Base-by-base conservation (phyloP, 306 rosid genomes). In the Dicorynia guianensis region DNA sequence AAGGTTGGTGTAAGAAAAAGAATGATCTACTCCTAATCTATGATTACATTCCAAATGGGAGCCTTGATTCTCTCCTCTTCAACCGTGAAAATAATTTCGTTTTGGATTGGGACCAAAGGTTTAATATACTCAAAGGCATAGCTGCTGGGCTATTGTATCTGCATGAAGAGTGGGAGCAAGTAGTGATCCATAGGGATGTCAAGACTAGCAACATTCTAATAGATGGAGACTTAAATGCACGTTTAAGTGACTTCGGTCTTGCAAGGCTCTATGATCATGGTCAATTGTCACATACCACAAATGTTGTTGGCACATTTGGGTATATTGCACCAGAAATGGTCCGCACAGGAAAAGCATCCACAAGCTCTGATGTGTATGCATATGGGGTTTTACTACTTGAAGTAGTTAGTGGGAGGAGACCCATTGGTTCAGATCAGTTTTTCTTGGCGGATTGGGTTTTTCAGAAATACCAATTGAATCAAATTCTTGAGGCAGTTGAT, bases 1-100 rank as follows among this genome's bases (percentile, higher is more conserved):
- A 84, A 71, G 97, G 96, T 14, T 92, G 97, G 97, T 92, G 97
- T 70, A 92, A 92, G 89, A 72, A 80, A 61, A 87, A 84, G 67
- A 87, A 85, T 38, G 77, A 87, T 15, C 90, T 92, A 0, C 85
- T 92, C 1, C 55, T 91, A 13, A 79, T 91, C 63, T 91, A 91
- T 64, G 97, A 91, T 20, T 89, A 79, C 70, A 89, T 92, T 52
- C 84, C 91, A 19, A 77, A 81, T 20, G 95, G 97, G 0, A 72
- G 90, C 82, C 86, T 92, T 4, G 86, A 84, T 57, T 49, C 78
- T 0, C 75, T 87, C 20, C 79, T 92, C 12, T 84, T 79, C 47
- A 19, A 79, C 42, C 80, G 81, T 34, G 72, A 70, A 42, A 20
- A 57, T 66, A 79, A 69, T 69, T 11, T 69, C 46, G 76, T 69